phyloP scores from a whole-genome alignment of 2,329 filamentous ascomycete species.

The Arthroderma sp. region DNA sequence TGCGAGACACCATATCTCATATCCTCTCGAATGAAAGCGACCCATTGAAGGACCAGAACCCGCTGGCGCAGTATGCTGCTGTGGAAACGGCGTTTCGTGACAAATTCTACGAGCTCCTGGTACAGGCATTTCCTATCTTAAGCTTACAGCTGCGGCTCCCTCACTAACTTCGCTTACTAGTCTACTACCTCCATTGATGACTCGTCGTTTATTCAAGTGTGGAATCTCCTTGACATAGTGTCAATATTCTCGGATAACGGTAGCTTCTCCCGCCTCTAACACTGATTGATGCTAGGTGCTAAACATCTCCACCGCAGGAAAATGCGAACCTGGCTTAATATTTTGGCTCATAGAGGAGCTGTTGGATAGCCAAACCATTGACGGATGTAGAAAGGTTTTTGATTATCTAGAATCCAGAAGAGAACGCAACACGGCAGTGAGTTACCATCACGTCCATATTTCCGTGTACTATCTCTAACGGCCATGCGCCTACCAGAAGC shows the following conservation, averaged over 20 bases:
- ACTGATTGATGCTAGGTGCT: background rate
- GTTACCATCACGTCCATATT: slow-evolving; percentile 2
- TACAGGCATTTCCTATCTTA: slow-evolving; percentile 36
- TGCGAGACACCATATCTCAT: slow-evolving; percentile 33
- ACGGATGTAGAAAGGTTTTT: slow-evolving; percentile 81
- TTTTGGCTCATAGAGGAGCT: slow-evolving; percentile 92
- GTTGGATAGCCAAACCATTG: slow-evolving; percentile 87
- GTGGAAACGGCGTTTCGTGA: slow-evolving; percentile 75
- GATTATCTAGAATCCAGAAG: slow-evolving; percentile 89
- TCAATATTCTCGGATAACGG: slow-evolving; percentile 73
- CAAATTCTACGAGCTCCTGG: slow-evolving; percentile 66
- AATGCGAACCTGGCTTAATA: slow-evolving; percentile 62
- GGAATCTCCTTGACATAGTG: slow-evolving; percentile 90
- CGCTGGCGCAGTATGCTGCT: slow-evolving; percentile 48
- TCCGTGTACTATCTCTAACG: background rate
- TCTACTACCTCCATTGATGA: slow-evolving; percentile 63
- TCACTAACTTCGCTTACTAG: slow-evolving; percentile 30
- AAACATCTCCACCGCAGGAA: slow-evolving; percentile 5
- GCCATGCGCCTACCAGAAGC: slow-evolving; percentile 29
- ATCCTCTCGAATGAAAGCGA: slow-evolving; percentile 20
- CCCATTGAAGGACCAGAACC: slow-evolving; percentile 28
- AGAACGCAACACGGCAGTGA: slow-evolving; percentile 69
- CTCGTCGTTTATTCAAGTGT: slow-evolving; percentile 67
- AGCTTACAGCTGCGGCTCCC: background rate
- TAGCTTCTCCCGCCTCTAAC: slow-evolving; percentile 31